Evolutionary conservation across 768 basidiomycete genomes (phyloP).

Genomic region (Podaxis rugospora): DNA sequence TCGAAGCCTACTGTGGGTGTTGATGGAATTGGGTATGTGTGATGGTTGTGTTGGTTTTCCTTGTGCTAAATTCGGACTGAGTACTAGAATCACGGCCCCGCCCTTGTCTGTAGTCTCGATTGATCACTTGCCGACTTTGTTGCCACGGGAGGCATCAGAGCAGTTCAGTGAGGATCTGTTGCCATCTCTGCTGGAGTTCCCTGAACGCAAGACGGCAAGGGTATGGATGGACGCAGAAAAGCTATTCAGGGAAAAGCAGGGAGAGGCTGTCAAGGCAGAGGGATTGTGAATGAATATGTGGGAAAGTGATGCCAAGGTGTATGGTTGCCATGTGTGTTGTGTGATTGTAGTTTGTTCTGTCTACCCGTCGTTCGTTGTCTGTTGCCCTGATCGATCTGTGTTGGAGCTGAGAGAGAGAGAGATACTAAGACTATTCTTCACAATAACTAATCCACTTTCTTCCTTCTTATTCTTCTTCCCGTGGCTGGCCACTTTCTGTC

Average conservation of each 20-base stretch:
- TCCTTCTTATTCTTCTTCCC: conserved; percentile 33
- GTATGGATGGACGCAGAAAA: conserved; percentile 90
- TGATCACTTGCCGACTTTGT: conserved; percentile 92
- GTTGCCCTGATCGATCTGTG: background rate
- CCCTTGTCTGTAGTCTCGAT: conserved; percentile 87
- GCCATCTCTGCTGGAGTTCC: conserved; percentile 81
- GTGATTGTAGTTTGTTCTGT: conserved; percentile 8
- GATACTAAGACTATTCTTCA: conserved; percentile 16
- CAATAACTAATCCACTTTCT: conserved; percentile 14
- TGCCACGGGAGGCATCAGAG: conserved; percentile 95
- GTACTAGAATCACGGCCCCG: conserved; percentile 53
- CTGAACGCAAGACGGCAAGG: conserved; percentile 55
- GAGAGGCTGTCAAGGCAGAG: conserved; percentile 37
- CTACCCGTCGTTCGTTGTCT: background rate
- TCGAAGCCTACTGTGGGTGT: conserved; percentile 87
- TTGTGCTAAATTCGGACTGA: conserved; percentile 14
- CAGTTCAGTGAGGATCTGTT: conserved; percentile 89
- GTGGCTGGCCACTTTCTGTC: conserved; percentile 21
- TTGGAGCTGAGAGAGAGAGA: background rate
- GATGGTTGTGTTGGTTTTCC: conserved; percentile 4
- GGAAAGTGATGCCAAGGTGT: conserved; percentile 10
- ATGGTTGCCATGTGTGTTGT: conserved; percentile 14
- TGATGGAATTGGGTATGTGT: conserved; percentile 61
- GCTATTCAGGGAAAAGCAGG: conserved; percentile 62
- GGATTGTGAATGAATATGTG: conserved; percentile 20